Percentiles rank a stretch among this genome's conserved stretches.
Conservation (phyloP, 164 flowering plant species). For the Pachysandra terminalis region DNA sequence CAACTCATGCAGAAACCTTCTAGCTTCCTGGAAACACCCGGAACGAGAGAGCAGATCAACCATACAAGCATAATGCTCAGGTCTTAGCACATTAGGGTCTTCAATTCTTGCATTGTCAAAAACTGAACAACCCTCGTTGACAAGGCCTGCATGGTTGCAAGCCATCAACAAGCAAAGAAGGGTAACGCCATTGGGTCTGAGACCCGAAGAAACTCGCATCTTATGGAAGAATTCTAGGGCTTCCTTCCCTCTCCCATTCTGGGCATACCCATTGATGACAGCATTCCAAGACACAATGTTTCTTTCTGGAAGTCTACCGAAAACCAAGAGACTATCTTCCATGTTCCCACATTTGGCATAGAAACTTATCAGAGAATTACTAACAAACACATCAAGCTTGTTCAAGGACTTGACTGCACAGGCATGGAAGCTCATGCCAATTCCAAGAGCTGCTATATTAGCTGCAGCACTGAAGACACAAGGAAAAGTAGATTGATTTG, state of each 20-base stretch:
- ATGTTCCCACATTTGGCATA: conserved; percentile 86
- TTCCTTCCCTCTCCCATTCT: conserved; percentile 67
- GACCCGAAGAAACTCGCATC: conserved; percentile 30
- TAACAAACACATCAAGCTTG: conserved; percentile 42
- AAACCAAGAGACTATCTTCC: conserved; percentile 63
- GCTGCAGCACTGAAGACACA: conserved; percentile 65
- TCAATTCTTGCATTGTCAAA: conserved; percentile 39
- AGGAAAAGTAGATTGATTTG: conserved; percentile 55
- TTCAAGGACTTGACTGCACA: conserved; percentile 61
- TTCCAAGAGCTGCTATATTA: conserved; percentile 63
- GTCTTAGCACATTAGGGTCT: conserved; percentile 35
- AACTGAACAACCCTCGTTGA: conserved; percentile 48
- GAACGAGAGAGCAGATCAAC: conserved; percentile 72
- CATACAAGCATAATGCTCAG: conserved; percentile 84
- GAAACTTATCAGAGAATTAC: conserved; percentile 67
- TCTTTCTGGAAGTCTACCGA: conserved; percentile 38
- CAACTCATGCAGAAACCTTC: conserved; percentile 39
- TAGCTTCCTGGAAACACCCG: conserved; percentile 60
- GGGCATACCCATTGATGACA: conserved; percentile 72
- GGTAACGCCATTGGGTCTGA: conserved; percentile 55
- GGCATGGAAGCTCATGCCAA: conserved; percentile 77
- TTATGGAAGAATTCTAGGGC: conserved; percentile 43
- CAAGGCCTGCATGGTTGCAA: conserved; percentile 74
- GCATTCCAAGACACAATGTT: conserved; percentile 87
- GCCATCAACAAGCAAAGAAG: conserved; percentile 66